Conservation (phyloP, 169 alveolate species). For the Plasmodium fragile region DNA sequence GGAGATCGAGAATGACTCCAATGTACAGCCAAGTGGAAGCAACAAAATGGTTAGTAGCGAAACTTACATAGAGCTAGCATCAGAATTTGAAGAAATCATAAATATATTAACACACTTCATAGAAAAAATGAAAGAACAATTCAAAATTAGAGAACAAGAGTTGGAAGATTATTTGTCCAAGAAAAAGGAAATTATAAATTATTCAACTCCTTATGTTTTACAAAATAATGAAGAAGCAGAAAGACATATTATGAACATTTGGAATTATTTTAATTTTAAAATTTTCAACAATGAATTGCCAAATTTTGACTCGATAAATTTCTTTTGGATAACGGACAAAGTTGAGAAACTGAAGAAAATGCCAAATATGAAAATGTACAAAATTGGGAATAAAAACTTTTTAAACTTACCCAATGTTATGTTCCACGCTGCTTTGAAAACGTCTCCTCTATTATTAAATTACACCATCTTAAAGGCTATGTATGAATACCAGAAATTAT, state of each 20-base stretch:
- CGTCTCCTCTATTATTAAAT: conserved; percentile 51
- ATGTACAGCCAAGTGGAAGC: background rate
- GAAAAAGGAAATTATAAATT: conserved; percentile 26
- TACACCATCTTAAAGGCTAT: conserved; percentile 54
- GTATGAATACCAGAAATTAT: conserved; percentile 59
- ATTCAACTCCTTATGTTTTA: conserved; percentile 66
- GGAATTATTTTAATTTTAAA: conserved; percentile 67
- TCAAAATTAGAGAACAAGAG: conserved; percentile 39
- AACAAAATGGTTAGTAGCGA: conserved; percentile 33
- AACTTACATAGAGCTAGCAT: conserved; percentile 19
- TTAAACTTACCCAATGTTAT: conserved; percentile 38
- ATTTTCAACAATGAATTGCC: conserved; percentile 60
- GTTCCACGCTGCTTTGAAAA: conserved; percentile 20
- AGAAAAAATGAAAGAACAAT: conserved; percentile 31
- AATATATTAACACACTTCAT: conserved; percentile 41
- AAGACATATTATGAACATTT: conserved; percentile 62
- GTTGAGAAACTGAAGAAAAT: conserved; percentile 21
- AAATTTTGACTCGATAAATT: conserved; percentile 29
- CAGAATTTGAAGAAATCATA: conserved; percentile 62
- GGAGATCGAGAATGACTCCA: conserved; percentile 62
- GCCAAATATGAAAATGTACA: conserved; percentile 68
- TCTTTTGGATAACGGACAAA: conserved; percentile 50
- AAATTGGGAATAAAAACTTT: conserved; percentile 49
- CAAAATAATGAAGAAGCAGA: conserved; percentile 54
- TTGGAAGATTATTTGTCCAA: conserved; percentile 26